Evolutionary conservation across 257 asterid species (phyloP).

Genomic region (Nicotiana benthamiana): DNA sequence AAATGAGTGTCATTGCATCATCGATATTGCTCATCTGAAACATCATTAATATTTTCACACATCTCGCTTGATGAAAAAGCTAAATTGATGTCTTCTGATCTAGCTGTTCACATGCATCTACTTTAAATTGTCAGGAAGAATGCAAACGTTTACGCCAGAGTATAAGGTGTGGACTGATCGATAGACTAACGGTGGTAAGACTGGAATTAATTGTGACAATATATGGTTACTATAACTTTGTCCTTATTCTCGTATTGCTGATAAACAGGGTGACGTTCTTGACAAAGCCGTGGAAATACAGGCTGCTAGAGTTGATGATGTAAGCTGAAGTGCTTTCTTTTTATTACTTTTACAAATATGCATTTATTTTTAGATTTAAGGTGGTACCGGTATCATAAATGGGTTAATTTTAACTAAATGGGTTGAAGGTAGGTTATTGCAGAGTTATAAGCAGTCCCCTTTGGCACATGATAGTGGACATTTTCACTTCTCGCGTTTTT

Average conservation of each 20-base stretch:
- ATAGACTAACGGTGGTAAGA: conserved; percentile 84
- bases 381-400: background rate
- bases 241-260: conserved; percentile 5
- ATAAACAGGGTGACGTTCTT: conserved; percentile 80
- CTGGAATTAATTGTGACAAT: too few relatives aligned
- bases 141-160: conserved; percentile 99
- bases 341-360: background rate
- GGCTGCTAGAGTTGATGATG: conserved; percentile 84
- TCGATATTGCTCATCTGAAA: too few relatives aligned
- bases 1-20: too few relatives aligned
- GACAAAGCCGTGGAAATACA: conserved; percentile 94
- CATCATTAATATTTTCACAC: background rate
- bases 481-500: too few relatives aligned
- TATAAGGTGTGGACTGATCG: conserved; percentile 87
- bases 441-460: background rate
- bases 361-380: background rate
- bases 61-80: background rate
- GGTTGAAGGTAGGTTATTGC: background rate
- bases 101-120: conserved; percentile 6
- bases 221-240: background rate
- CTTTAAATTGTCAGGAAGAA: conserved; percentile 63
- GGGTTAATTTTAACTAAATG: too few relatives aligned
- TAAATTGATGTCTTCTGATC: background rate
- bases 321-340: conserved; percentile 30
- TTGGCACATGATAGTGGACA: too few relatives aligned